Evolutionary conservation across 495 filamentous ascomycete species (phyloP).

Genomic region (Margaritispora aquatica): DNA sequence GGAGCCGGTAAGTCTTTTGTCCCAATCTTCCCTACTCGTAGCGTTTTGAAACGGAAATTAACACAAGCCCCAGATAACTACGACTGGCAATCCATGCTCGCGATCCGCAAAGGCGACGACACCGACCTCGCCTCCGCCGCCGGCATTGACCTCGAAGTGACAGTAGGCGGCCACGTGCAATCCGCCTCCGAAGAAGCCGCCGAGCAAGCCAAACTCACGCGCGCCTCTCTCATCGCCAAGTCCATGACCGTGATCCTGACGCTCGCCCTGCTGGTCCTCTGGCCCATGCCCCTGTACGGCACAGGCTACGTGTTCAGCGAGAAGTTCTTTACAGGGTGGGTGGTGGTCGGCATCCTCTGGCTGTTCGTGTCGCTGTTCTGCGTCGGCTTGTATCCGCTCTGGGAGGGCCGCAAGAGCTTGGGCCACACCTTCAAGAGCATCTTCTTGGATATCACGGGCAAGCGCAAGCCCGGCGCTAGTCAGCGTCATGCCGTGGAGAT

Average conservation of each 20-base stretch:
- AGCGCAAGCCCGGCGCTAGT: conserved; percentile 9
- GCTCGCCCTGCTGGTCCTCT: conserved; percentile 70
- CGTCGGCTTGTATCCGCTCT: conserved; percentile 14
- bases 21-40: not conserved
- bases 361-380: conserved; percentile 48
- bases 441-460: conserved; percentile 49
- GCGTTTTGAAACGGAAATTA: not conserved
- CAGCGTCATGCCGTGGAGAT: conserved; percentile 7
- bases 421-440: conserved; percentile 57
- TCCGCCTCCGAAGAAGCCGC: not conserved
- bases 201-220: conserved; percentile 46
- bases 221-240: conserved; percentile 72
- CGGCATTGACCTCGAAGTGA: not conserved
- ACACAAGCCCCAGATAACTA: conserved; percentile 55
- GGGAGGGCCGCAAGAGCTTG: conserved; percentile 44
- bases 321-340: conserved; percentile 78
- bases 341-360: conserved; percentile 67
- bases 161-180: not conserved
- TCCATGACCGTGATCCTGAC: conserved; percentile 68
- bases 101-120: conserved; percentile 79
- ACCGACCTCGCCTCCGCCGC: conserved; percentile 37
- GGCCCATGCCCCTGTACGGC: conserved; percentile 94
- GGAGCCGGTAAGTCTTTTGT: conserved; percentile 3
- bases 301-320: conserved; percentile 67
- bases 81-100: conserved; percentile 80